Conservation (phyloP, 2,329 filamentous ascomycete species). For the Penicillium italicum region DNA sequence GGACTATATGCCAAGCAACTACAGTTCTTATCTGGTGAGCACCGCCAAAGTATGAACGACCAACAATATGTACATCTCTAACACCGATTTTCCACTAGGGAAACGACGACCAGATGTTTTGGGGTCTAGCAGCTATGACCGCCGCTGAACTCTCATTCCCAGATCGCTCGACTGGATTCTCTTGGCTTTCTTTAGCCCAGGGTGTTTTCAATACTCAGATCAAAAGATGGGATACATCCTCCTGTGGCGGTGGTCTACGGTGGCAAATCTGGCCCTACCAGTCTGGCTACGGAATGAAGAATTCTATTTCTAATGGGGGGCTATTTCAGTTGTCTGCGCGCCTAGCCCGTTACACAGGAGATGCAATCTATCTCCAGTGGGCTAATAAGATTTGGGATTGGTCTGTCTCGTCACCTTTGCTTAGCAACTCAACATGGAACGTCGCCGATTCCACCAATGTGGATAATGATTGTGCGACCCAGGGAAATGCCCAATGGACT, state of each 20-base stretch:
- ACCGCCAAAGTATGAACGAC: not conserved
- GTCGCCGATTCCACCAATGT: conserved; percentile 10
- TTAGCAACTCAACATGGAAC: conserved; percentile 13
- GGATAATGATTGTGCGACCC: conserved; percentile 54
- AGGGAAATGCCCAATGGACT: conserved; percentile 62
- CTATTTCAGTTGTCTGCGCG: conserved; percentile 14
- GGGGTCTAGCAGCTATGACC: conserved; percentile 16
- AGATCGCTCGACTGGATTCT: not conserved
- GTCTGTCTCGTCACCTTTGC: conserved; percentile 4
- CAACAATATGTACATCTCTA: not conserved
- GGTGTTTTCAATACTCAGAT: conserved; percentile 13
- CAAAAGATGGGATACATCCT: conserved; percentile 10
- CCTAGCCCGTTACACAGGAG: conserved; percentile 10
- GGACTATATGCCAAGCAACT: conserved; percentile 14
- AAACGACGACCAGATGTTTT: conserved; percentile 17
- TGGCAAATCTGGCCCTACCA: conserved; percentile 15
- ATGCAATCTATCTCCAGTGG: conserved; percentile 11
- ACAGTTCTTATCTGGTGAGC: conserved; percentile 11
- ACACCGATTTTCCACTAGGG: not conserved
- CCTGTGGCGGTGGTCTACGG: conserved; percentile 13
- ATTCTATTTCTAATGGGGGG: conserved; percentile 13
- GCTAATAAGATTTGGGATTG: conserved; percentile 19
- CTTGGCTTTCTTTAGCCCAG: conserved; percentile 11
- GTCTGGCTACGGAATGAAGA: conserved; percentile 11
- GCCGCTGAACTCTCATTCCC: conserved; percentile 9